A percentile compares a stretch with the other conserved stretches of the same genome.
These are phyloP conservation scores for Cryptococcus sp. DNA, from an alignment of 1,284 basidiomycete genomes.

Conservation along the genomic window DNA sequence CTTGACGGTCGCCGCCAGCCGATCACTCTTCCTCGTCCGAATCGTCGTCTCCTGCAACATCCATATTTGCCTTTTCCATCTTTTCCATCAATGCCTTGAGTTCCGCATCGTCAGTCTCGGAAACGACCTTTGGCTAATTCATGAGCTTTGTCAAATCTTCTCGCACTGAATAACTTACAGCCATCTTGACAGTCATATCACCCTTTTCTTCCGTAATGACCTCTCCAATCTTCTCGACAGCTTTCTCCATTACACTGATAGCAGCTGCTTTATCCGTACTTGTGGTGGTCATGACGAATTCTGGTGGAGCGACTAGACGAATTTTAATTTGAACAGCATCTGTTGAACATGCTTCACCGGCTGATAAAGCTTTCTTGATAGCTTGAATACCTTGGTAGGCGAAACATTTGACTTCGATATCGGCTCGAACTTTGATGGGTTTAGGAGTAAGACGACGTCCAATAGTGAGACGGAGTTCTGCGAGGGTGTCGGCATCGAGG, in stretches of 20 bases:
- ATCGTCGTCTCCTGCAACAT: slow-evolving; percentile 84
- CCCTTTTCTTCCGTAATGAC: slow-evolving; percentile 83
- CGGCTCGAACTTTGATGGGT: slow-evolving; percentile 96
- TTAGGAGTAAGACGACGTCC: slow-evolving; percentile 94
- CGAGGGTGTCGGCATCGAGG: slow-evolving; percentile 58
- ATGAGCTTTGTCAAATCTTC: not conserved
- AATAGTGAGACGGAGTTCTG: slow-evolving; percentile 77
- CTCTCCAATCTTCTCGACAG: slow-evolving; percentile 82
- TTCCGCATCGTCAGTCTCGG: slow-evolving; percentile 94
- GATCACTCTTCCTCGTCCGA: slow-evolving; percentile 44
- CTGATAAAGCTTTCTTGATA: slow-evolving; percentile 84
- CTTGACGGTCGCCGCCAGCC: too few relatives aligned
- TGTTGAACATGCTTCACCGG: slow-evolving; percentile 80
- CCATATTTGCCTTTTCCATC: slow-evolving; percentile 83
- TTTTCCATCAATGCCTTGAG: slow-evolving; percentile 91
- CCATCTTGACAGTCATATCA: slow-evolving; percentile 91
- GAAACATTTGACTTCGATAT: slow-evolving; percentile 97
- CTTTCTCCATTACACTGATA: slow-evolving; percentile 86
- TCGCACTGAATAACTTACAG: slow-evolving; percentile 54
- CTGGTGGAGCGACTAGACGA: slow-evolving; percentile 89
- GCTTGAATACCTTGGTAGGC: slow-evolving; percentile 96
- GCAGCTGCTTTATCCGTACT: slow-evolving; percentile 95
- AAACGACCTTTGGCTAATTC: slow-evolving; percentile 86
- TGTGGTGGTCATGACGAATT: slow-evolving; percentile 94
- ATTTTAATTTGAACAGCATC: slow-evolving; percentile 95